A percentile compares a stretch with the other conserved stretches of the same genome.
These are phyloP conservation scores for Chloranthus sessilifolius DNA, from an alignment of 164 flowering plant genomes.

Conservation along the genomic window DNA sequence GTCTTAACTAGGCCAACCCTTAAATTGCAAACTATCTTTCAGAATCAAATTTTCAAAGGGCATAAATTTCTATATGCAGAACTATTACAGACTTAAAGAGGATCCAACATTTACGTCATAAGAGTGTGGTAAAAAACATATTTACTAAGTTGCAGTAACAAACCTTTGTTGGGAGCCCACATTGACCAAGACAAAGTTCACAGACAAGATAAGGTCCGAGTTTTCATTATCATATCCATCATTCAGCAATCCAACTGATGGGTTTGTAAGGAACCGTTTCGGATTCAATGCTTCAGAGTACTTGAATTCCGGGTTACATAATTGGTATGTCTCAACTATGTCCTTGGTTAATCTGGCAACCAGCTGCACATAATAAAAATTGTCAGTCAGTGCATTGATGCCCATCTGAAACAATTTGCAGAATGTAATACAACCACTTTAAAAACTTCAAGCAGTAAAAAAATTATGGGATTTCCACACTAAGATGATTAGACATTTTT, in stretches of 20 bases:
- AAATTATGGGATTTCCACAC: too few relatives aligned
- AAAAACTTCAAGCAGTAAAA: neutral
- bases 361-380: slow-evolving; percentile 49
- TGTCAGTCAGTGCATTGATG: too few relatives aligned
- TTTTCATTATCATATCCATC: slow-evolving; percentile 95
- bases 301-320: slow-evolving; percentile 82
- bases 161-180: slow-evolving; percentile 60
- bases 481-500: too few relatives aligned
- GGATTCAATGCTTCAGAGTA: slow-evolving; percentile 74
- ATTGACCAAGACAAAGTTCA: slow-evolving; percentile 64
- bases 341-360: slow-evolving; percentile 79
- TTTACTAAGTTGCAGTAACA: slow-evolving; percentile 17
- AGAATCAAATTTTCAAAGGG: neutral
- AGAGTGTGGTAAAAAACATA: too few relatives aligned
- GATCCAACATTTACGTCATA: too few relatives aligned
- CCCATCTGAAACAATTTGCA: too few relatives aligned
- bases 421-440: neutral
- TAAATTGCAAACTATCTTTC: too few relatives aligned
- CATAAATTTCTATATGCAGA: neutral
- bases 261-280: slow-evolving; percentile 84
- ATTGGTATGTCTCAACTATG: slow-evolving; percentile 74
- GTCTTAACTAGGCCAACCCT: too few relatives aligned
- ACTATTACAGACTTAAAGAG: too few relatives aligned
- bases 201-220: slow-evolving; percentile 82
- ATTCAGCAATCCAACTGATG: slow-evolving; percentile 81